Evolutionary conservation across 2,329 filamentous ascomycete species (phyloP), one percentile per base, ranked within the genome.

Genomic region (Colletotrichum sp.): DNA sequence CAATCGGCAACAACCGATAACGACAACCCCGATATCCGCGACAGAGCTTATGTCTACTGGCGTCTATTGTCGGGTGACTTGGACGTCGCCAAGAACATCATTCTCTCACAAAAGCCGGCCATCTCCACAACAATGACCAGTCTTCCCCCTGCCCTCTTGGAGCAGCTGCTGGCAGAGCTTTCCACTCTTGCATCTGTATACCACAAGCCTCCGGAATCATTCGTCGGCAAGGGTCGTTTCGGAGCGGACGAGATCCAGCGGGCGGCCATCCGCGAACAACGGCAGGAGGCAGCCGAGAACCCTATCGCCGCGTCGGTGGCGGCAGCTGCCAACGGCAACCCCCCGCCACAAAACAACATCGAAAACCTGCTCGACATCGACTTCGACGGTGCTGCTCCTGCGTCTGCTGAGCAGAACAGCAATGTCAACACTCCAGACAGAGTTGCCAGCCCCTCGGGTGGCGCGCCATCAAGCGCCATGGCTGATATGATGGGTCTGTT

Each of bases 31-130:
- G 97, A 99, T 86, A 98, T 99, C 80, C 93, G 97, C 80, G 97
- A 99, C 85, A 92, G 97, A 85, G 97, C 97, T 72, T 99, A 99
- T 83, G 95, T 99, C 55, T 99, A 99, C 88, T 99, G 97, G 97
- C 95, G 97, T 83, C 89, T 99, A 67, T 89, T 99, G 11, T 99
- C 97, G 27, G 97, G 95, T 72, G 96, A 99, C 82, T 92, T 96
- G 34, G 93, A 97, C 78, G 91, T 98, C 77, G 96, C 97, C 75
- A 98, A 82, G 93, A 96, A 92, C 80, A 95, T 99, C 79, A 93
- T 99, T 59, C 92, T 99, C 44, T 98, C 97, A 6, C 94, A 98
- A 80, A 98, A 98, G 84, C 97, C 97, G 7, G 94, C 96, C 34
- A 99, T 99, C 82, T 93, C 95, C 52, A 96, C 96, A 27, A 99